Conservation (phyloP, 495 filamentous ascomycete genomes). For the Immersiella caudata region DNA sequence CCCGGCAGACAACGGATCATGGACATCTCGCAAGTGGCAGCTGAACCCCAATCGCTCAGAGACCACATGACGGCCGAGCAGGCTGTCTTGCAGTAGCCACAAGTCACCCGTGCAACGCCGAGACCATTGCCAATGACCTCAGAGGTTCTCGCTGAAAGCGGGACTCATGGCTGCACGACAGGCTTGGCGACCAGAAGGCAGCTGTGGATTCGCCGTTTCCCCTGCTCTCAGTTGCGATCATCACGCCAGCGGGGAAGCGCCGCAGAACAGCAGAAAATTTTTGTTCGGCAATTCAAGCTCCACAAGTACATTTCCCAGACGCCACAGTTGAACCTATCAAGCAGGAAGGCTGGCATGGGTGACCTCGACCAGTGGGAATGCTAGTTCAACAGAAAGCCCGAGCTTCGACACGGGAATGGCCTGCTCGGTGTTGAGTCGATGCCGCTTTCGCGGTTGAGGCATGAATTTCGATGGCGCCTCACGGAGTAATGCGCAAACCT, state of each 20-base stretch:
- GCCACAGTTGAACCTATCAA: background rate
- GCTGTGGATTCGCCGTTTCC: constrained; percentile 6
- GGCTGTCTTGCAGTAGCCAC: background rate
- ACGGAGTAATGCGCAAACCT: background rate
- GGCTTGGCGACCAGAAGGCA: constrained; percentile 10
- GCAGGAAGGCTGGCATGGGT: background rate
- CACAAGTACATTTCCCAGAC: background rate
- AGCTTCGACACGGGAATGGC: background rate
- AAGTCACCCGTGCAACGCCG: background rate
- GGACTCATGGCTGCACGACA: constrained; percentile 9
- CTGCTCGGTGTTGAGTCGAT: background rate
- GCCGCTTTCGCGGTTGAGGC: too few relatives aligned
- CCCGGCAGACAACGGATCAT: background rate
- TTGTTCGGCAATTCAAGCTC: background rate
- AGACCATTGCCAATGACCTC: constrained; percentile 13
- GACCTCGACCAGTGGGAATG: background rate
- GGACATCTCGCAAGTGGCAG: background rate
- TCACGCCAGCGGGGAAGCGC: constrained; percentile 1
- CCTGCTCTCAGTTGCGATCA: background rate
- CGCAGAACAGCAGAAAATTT: background rate
- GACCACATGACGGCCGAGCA: constrained; percentile 3
- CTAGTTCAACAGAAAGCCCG: background rate
- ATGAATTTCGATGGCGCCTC: too few relatives aligned
- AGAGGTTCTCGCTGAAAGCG: background rate
- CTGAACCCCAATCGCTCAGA: background rate